A percentile compares a stretch with the other conserved stretches of the same genome.
These are phyloP conservation scores for Lasiodiplodia theobromae DNA, from an alignment of 2,329 filamentous ascomycete genomes.

Conservation along the genomic window DNA sequence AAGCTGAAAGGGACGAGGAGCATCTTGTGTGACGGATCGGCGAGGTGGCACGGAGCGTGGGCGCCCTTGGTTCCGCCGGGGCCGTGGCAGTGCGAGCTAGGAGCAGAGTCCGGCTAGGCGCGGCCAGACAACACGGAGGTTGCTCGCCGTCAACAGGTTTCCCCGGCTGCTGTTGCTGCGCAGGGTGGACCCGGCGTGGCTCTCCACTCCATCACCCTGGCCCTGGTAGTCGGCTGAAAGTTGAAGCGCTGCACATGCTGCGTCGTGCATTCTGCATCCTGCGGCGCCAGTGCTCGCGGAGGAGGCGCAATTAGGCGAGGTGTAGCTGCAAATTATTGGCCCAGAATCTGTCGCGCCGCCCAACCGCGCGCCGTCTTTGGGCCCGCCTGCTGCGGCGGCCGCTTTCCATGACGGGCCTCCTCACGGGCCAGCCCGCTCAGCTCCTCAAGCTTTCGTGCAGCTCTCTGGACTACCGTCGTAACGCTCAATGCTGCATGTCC, in stretches of 20 bases:
- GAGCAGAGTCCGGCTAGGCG: neutral
- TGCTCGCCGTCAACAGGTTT: too few relatives aligned
- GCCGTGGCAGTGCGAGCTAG: neutral
- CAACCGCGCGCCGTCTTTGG: neutral
- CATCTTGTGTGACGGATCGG: neutral
- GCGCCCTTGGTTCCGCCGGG: neutral
- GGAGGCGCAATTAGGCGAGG: neutral
- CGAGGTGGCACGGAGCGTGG: too few relatives aligned
- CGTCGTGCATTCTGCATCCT: neutral
- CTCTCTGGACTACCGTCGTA: neutral
- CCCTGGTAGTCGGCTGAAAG: conserved; percentile 13
- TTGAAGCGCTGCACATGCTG: conserved; percentile 6
- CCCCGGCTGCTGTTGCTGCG: neutral
- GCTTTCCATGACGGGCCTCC: conserved; percentile 9
- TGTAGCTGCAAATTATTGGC: neutral
- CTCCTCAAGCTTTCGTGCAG: neutral
- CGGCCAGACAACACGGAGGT: too few relatives aligned
- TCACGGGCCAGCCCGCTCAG: conserved; percentile 11
- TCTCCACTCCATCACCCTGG: neutral
- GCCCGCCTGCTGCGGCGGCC: too few relatives aligned
- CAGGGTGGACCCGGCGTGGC: neutral
- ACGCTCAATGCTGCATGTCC: conserved; percentile 11
- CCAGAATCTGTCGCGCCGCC: conserved; percentile 14
- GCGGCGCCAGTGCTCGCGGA: neutral
- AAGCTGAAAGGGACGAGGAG: neutral